These are phyloP conservation scores for Torrubiellomyces zombiae DNA, from an alignment of 2,329 filamentous ascomycete genomes.

Conservation along the genomic window DNA sequence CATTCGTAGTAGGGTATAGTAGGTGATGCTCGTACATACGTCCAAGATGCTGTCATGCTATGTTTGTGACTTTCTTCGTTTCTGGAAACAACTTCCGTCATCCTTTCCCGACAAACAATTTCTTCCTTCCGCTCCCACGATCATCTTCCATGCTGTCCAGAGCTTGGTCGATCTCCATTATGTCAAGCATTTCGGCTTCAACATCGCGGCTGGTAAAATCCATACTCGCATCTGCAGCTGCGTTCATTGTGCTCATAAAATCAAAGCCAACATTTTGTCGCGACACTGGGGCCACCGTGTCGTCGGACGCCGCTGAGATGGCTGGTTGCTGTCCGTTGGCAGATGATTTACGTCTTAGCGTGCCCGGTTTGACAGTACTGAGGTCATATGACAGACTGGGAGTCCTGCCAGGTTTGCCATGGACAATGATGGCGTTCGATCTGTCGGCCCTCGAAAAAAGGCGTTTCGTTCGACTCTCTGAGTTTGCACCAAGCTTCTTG, in stretches of 20 bases:
- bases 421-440: conserved; percentile 37
- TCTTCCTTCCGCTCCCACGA: conserved; percentile 29
- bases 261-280: conserved; percentile 24
- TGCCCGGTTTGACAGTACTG: conserved; percentile 25
- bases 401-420: conserved; percentile 23
- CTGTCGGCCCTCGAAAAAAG: conserved; percentile 22
- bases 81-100: conserved; percentile 7
- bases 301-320: no score
- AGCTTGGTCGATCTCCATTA: conserved; percentile 47
- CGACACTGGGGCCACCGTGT: conserved; percentile 7
- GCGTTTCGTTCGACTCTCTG: conserved; percentile 15
- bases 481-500: conserved; percentile 23
- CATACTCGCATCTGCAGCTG: conserved; percentile 34
- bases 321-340: conserved; percentile 12
- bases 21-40: conserved; percentile 9
- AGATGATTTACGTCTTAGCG: conserved; percentile 15
- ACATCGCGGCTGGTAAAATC: conserved; percentile 35
- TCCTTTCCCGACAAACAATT: conserved; percentile 32
- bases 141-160: conserved; percentile 37
- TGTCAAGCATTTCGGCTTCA: conserved; percentile 45
- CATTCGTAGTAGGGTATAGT: no score
- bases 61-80: no score
- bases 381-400: conserved; percentile 32
- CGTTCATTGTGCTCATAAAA: conserved; percentile 33
- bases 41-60: no score